Base-by-base conservation (phyloP, 2,329 filamentous ascomycete species). In the Diplodia intermedia region DNA sequence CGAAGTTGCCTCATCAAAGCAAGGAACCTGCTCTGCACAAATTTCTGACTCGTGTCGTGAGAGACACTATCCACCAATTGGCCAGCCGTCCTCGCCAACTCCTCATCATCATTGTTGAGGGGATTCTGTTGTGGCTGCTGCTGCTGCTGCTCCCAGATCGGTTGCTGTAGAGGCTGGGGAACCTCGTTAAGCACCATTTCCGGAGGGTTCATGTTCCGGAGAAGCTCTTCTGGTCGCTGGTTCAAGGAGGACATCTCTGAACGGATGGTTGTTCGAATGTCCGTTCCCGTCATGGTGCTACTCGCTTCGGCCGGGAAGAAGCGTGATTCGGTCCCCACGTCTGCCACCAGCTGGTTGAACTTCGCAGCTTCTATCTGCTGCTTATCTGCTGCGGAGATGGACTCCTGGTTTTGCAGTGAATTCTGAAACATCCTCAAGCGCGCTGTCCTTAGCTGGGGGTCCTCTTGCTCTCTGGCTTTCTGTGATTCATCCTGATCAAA, bases 21-120 rank as follows among this genome's bases (percentile, higher is more conserved):
- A 0, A 94, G 80, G 74, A 96, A 96, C 69, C 87, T 87, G 71
- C 91, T 94, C 74, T 93, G 88, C 73, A 89, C 87, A 78, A 95
- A 95, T 75, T 94, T 94, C 56, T 88, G 81, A 67, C 86, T 89
- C 68, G 87, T 85, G 72, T 94, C 89, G 72, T 89, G 83, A 23
- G 86, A 84, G 14, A 96, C 86, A 47, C 87, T 89, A 66, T 90
- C 84, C 5, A 95, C 82, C 4, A 96, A 83, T 69, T 90, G 84
- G 18, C 87, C 88, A 5, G 92, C 92, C 1, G 91, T 93, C 50
- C 84, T 83, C 23, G 91, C 89, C 33, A 95, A 85, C 54, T 91
- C 91, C 70, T 92, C 88, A 29, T 88, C 84, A 63, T 90, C 85
- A 26, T 79, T 66, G 9, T 71, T 72, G 8, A 38, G 67, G 31